phyloP scores from a whole-genome alignment of 768 basidiomycete genomes.

The Dentipellis fragilis region DNA sequence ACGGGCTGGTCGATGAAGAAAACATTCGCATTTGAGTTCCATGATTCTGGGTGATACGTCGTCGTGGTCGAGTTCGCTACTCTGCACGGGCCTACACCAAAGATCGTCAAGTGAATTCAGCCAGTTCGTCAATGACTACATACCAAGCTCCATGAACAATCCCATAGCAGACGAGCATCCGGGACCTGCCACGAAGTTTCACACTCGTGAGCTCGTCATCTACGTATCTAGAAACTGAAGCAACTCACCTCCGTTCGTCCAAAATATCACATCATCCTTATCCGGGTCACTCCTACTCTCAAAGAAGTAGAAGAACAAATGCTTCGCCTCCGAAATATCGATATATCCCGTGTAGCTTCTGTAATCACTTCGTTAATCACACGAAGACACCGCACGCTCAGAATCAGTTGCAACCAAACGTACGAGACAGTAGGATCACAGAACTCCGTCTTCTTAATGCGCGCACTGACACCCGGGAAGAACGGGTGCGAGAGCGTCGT shows the following conservation, averaged over 20 bases:
- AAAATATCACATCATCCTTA: slow-evolving; percentile 23
- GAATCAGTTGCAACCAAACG: background rate
- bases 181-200: slow-evolving; percentile 13
- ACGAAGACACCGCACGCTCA: background rate
- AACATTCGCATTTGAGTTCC: slow-evolving; percentile 59
- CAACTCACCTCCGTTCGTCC: slow-evolving; percentile 26
- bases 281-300: slow-evolving; percentile 28
- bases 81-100: slow-evolving; percentile 43
- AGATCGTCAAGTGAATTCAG: background rate
- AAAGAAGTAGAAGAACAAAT: slow-evolving; percentile 60
- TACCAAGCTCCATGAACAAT: slow-evolving; percentile 42
- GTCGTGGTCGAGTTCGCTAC: slow-evolving; percentile 38
- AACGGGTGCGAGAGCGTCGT: slow-evolving; percentile 30
- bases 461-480: slow-evolving; percentile 33
- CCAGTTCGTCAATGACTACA: background rate
- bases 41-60: slow-evolving; percentile 46
- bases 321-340: slow-evolving; percentile 49
- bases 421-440: slow-evolving; percentile 27
- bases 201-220: slow-evolving; percentile 1
- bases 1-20: slow-evolving; percentile 36
- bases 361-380: slow-evolving; percentile 32
- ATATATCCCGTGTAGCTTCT: slow-evolving; percentile 61
- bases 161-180: slow-evolving; percentile 21
- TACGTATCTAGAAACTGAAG: background rate
- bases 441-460: slow-evolving; percentile 32